phyloP scores from a whole-genome alignment of 306 rosid species.

The Vicia sativa region DNA sequence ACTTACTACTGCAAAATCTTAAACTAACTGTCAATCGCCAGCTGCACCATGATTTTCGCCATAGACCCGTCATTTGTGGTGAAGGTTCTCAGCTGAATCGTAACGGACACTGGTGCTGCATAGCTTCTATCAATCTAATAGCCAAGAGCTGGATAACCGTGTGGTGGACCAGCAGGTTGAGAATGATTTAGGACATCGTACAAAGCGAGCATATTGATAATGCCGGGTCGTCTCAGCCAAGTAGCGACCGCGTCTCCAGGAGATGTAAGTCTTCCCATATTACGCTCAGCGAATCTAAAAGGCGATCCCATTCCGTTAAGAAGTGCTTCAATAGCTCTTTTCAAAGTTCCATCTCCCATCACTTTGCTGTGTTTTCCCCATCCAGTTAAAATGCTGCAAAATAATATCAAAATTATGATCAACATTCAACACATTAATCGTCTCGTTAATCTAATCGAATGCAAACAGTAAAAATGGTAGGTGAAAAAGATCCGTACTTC shows the following conservation, averaged over 20 bases:
- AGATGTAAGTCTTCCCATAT: conserved; percentile 74
- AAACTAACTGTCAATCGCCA: too few species aligned
- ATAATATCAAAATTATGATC: not conserved
- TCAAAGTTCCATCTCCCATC: conserved; percentile 69
- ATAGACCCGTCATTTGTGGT: too few species aligned
- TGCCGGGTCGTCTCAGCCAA: conserved; percentile 72
- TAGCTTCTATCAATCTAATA: not conserved
- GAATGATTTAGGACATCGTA: conserved; percentile 58
- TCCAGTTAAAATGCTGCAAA: conserved; percentile 85
- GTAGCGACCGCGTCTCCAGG: conserved; percentile 66
- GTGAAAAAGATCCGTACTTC: conserved; percentile 50
- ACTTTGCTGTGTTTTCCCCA: conserved; percentile 99
- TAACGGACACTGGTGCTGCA: not conserved
- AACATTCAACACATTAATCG: not conserved
- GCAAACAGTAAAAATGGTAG: conserved; percentile 5
- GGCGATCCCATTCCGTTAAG: conserved; percentile 80
- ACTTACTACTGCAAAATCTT: too few species aligned
- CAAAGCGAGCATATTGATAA: conserved; percentile 67
- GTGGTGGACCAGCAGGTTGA: conserved; percentile 37
- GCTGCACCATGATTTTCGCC: too few species aligned
- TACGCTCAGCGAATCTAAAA: conserved; percentile 63
- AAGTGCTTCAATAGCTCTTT: conserved; percentile 72
- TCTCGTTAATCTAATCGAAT: conserved; percentile 15
- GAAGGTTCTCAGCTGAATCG: too few species aligned
- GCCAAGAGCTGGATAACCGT: conserved; percentile 3